Conservation (phyloP, 495 filamentous ascomycete species). For the Penicillium coffeae region DNA sequence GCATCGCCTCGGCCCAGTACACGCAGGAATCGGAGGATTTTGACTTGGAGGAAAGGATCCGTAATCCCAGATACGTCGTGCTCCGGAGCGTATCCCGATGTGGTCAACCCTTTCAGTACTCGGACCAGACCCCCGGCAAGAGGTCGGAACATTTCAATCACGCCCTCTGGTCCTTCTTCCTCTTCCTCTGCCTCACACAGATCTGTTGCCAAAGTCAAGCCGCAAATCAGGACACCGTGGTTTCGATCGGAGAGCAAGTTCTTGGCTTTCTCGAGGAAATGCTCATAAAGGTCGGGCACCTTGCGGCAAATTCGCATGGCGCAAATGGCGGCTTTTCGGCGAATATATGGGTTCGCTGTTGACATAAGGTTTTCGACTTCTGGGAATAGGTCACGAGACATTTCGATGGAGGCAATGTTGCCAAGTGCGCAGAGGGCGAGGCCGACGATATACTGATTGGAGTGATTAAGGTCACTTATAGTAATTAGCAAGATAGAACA, state of each 20-base stretch:
- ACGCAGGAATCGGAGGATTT: conserved; percentile 81
- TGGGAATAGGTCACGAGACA: conserved; percentile 96
- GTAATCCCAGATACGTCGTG: conserved; percentile 98
- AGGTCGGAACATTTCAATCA: conserved; percentile 85
- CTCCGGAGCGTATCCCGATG: conserved; percentile 94
- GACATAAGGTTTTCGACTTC: conserved; percentile 89
- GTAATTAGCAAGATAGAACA: conserved; percentile 12
- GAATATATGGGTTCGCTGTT: conserved; percentile 93
- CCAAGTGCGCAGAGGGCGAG: conserved; percentile 92
- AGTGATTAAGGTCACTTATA: conserved; percentile 85
- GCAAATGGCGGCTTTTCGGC: conserved; percentile 95
- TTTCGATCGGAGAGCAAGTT: conserved; percentile 85
- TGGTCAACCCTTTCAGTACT: conserved; percentile 83
- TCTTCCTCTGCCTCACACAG: conserved; percentile 88
- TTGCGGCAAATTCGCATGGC: conserved; percentile 99
- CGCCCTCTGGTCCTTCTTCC: conserved; percentile 77
- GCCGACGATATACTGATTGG: conserved; percentile 97
- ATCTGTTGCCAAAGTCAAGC: conserved; percentile 84
- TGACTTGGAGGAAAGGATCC: conserved; percentile 97
- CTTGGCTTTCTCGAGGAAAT: conserved; percentile 92
- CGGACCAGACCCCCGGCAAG: conserved; percentile 77
- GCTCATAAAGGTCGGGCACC: conserved; percentile 94
- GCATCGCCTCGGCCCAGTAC: conserved; percentile 84
- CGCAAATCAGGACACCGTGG: conserved; percentile 90
- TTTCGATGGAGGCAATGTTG: conserved; percentile 96